These are phyloP conservation scores for Paramecium pentaurelia DNA, from an alignment of 73 alveolate species.

Conservation along the genomic window DNA sequence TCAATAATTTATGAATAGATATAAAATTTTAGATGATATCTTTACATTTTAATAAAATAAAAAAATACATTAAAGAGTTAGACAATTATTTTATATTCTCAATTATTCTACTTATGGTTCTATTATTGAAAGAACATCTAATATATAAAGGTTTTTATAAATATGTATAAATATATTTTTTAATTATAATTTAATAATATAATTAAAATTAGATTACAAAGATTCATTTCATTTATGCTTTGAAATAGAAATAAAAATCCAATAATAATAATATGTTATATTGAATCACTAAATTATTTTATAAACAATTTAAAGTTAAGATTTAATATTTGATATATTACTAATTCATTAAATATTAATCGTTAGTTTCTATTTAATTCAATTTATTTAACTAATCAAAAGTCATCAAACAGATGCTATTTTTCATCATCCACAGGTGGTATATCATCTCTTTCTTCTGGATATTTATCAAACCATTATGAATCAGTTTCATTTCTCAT, in stretches of 20 bases:
- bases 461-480: slow-evolving; percentile 46
- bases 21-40: neutral
- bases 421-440: slow-evolving; percentile 7
- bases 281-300: neutral
- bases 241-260: neutral
- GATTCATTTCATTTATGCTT: neutral
- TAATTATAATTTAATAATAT: neutral
- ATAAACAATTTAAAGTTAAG: neutral
- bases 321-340: neutral
- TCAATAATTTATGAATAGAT: neutral
- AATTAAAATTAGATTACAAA: neutral
- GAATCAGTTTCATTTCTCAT: slow-evolving; percentile 37
- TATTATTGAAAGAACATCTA: neutral
- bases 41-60: neutral
- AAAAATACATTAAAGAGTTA: neutral
- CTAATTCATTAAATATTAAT: neutral
- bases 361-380: neutral
- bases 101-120: neutral
- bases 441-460: slow-evolving; percentile 37
- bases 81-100: neutral
- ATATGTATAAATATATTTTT: neutral
- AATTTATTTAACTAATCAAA: neutral
- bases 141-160: neutral
- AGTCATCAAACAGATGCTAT: neutral
- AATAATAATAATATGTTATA: neutral